A percentile compares a stretch with the other conserved stretches of the same genome.
Conservation (phyloP, 1,284 basidiomycete species). For the Dichomitus squalens region DNA sequence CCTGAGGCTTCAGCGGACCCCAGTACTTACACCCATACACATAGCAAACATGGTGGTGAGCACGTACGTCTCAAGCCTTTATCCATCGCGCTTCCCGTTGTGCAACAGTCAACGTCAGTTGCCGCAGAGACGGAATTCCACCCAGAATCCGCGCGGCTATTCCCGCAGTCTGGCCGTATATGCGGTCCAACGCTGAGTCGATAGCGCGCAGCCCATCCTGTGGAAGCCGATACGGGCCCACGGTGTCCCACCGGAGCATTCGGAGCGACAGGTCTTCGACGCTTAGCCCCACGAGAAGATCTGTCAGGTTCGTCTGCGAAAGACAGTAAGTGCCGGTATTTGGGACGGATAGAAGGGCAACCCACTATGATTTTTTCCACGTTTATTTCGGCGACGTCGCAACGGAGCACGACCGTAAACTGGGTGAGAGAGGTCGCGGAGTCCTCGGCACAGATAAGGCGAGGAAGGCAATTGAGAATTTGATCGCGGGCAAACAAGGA, state of each 20-base stretch:
- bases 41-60: background rate
- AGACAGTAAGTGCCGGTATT: background rate
- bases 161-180: background rate
- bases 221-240: constrained; percentile 10
- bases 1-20: background rate
- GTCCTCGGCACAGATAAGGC: background rate
- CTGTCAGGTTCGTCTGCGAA: constrained; percentile 3
- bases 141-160: background rate
- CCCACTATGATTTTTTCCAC: constrained; percentile 12
- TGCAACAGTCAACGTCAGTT: background rate
- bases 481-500: constrained; percentile 8
- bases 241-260: constrained; percentile 10
- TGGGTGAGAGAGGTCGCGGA: background rate
- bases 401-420: constrained; percentile 2
- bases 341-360: background rate
- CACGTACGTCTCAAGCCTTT: background rate
- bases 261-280: constrained; percentile 3
- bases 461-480: constrained; percentile 7
- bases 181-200: constrained; percentile 5
- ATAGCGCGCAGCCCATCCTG: constrained; percentile 1
- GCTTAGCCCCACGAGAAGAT: constrained; percentile 7
- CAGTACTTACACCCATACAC: background rate
- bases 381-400: constrained; percentile 5
- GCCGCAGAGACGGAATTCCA: background rate
- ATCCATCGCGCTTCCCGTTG: background rate